Percentiles rank a stretch among this genome's conserved stretches.
phyloP scores from a whole-genome alignment of 306 rosid species.

The Senna tora region DNA sequence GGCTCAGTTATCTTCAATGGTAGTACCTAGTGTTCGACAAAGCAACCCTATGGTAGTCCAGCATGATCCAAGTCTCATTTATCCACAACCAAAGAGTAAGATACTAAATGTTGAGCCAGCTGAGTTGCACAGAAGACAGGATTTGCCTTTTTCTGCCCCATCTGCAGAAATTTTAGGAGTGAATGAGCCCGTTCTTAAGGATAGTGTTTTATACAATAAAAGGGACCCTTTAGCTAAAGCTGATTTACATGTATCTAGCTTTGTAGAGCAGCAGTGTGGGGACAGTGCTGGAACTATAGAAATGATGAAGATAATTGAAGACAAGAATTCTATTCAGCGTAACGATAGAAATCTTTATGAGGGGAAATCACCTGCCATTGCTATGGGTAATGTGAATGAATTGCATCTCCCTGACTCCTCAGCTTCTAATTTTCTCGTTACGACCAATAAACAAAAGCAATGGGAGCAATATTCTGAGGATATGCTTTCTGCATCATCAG shows the following conservation, averaged over 20 bases:
- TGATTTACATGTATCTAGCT: constrained; percentile 35
- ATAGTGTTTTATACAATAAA: constrained; percentile 38
- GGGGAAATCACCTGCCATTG: constrained; percentile 43
- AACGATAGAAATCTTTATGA: constrained; percentile 48
- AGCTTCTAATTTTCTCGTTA: constrained; percentile 32
- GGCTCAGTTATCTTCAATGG: constrained; percentile 47
- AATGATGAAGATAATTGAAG: constrained; percentile 41
- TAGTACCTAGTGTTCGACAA: constrained; percentile 44
- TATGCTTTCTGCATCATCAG: constrained; percentile 40
- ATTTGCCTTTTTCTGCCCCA: constrained; percentile 46
- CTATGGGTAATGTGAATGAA: constrained; percentile 38
- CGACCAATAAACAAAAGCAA: constrained; percentile 37
- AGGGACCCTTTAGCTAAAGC: constrained; percentile 38
- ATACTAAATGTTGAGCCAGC: constrained; percentile 43
- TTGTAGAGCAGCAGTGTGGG: constrained; percentile 36
- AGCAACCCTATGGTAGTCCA: constrained; percentile 44
- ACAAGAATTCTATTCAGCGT: constrained; percentile 35
- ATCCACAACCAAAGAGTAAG: constrained; percentile 49
- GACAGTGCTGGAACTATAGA: constrained; percentile 40
- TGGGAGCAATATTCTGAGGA: constrained; percentile 41
- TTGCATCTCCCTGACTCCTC: constrained; percentile 42
- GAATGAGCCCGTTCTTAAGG: constrained; percentile 39
- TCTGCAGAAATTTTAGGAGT: constrained; percentile 42
- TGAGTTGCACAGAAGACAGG: constrained; percentile 48
- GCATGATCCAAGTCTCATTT: constrained; percentile 38